Conservation (phyloP, 139 green algal species). For the Nannochloris sp. region DNA sequence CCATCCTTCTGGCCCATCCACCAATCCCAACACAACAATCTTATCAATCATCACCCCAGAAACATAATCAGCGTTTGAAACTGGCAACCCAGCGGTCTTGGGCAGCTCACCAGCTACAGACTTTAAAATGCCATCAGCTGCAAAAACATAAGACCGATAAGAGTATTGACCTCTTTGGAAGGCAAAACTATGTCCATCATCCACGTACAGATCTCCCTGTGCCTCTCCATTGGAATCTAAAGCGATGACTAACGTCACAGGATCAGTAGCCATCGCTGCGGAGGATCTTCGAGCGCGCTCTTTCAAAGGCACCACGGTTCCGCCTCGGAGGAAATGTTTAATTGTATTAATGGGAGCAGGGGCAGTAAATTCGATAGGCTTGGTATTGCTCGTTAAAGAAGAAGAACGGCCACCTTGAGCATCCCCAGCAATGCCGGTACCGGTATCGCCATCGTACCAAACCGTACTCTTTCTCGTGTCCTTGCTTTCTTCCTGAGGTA, state of each 20-base stretch:
- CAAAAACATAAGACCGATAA: conserved; percentile 3
- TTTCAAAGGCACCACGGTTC: conserved; percentile 69
- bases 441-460: conserved; percentile 48
- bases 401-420: not conserved
- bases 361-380: not conserved
- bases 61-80: not conserved
- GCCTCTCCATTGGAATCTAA: conserved; percentile 63
- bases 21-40: conserved; percentile 43
- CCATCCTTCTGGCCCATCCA: conserved; percentile 5
- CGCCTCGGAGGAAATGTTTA: conserved; percentile 71
- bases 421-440: not conserved
- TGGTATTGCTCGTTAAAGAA: not conserved
- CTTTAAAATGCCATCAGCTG: not conserved
- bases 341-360: conserved; percentile 70
- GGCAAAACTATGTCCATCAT: conserved; percentile 87
- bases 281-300: conserved; percentile 60
- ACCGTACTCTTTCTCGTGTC: too few relatives aligned
- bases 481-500: conserved; percentile 11
- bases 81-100: not conserved
- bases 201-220: conserved; percentile 85
- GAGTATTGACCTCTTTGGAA: conserved; percentile 53
- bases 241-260: conserved; percentile 81
- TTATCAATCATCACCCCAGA: conserved; percentile 26
- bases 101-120: not conserved
- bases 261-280: conserved; percentile 64